Conservation (phyloP, 2,329 filamentous ascomycete genomes). For the Teratosphaeria epicoccoides region DNA sequence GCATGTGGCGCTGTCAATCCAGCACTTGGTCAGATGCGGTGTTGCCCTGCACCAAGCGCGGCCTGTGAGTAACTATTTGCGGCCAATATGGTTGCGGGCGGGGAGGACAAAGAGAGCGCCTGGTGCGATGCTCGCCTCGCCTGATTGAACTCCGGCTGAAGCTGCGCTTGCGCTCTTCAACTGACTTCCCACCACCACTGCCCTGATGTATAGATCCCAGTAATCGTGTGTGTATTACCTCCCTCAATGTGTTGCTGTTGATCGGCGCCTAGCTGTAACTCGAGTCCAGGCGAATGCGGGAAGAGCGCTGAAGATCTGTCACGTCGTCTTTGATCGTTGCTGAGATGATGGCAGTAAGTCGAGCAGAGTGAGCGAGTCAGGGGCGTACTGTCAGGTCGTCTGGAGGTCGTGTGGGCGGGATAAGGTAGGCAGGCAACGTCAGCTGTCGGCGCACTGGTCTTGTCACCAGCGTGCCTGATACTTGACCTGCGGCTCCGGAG, state of each 20-base stretch:
- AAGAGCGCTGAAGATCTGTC: neutral
- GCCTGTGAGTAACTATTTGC: neutral
- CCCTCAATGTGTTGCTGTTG: neutral
- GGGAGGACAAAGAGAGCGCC: neutral
- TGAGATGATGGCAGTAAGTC: neutral
- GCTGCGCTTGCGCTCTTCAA: neutral
- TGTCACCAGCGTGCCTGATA: neutral
- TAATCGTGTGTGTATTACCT: neutral
- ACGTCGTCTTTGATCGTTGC: neutral
- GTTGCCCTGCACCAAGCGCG: neutral
- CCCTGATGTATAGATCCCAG: neutral
- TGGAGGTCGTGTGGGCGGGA: neutral
- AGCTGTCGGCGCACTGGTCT: neutral
- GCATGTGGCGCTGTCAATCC: slow-evolving; percentile 8
- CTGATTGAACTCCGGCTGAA: neutral
- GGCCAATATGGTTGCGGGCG: neutral
- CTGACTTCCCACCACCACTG: neutral
- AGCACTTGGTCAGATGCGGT: slow-evolving; percentile 1
- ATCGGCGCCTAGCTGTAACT: neutral
- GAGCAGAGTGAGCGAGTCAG: neutral
- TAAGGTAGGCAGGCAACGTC: neutral
- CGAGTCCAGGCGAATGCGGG: neutral
- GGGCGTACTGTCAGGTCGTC: neutral
- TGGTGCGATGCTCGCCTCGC: neutral
- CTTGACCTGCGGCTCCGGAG: neutral